These are phyloP conservation scores for Myriangium duriaei DNA, from an alignment of 2,329 filamentous ascomycete species.

Conservation along the genomic window DNA sequence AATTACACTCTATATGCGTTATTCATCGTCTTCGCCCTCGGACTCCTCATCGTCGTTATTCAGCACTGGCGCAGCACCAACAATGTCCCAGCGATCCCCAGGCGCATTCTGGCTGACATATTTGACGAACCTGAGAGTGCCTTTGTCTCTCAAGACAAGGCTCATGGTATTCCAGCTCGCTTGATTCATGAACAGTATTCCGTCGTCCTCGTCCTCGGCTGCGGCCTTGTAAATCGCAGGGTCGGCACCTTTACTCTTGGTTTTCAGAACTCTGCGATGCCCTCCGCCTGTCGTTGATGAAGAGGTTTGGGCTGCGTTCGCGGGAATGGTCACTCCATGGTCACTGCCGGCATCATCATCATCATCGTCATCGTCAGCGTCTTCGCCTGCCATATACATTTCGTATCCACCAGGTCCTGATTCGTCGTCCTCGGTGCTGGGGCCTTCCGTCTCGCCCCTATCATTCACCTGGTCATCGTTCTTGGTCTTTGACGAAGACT, in stretches of 20 bases:
- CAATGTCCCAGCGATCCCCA: slow-evolving; percentile 88
- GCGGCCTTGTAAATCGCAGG: slow-evolving; percentile 78
- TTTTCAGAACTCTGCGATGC: slow-evolving; percentile 28
- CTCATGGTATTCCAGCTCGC: slow-evolving; percentile 82
- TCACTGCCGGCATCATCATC: slow-evolving; percentile 28
- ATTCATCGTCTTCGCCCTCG: slow-evolving; percentile 22
- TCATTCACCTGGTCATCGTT: slow-evolving; percentile 11
- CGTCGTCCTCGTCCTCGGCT: slow-evolving; percentile 58
- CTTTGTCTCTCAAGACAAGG: slow-evolving; percentile 76
- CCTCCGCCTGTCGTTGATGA: slow-evolving; percentile 33
- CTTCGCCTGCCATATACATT: slow-evolving; percentile 82
- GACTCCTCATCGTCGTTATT: slow-evolving; percentile 37
- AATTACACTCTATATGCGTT: too few species aligned
- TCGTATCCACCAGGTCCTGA: slow-evolving; percentile 61
- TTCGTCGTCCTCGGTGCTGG: slow-evolving; percentile 29
- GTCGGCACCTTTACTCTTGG: slow-evolving; percentile 38
- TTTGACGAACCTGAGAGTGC: slow-evolving; percentile 86
- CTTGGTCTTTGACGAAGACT: too few species aligned
- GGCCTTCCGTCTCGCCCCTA: slow-evolving; percentile 22
- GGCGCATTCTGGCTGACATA: slow-evolving; percentile 74
- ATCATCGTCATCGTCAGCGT: slow-evolving; percentile 54
- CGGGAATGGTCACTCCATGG: slow-evolving; percentile 26
- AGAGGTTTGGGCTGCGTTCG: slow-evolving; percentile 17
- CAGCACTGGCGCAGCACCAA: slow-evolving; percentile 59
- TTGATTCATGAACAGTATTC: slow-evolving; percentile 55